Evolutionary conservation across 306 rosid species (phyloP), one percentile per base, ranked within the genome.

Genomic region (Sophora flavescens): DNA sequence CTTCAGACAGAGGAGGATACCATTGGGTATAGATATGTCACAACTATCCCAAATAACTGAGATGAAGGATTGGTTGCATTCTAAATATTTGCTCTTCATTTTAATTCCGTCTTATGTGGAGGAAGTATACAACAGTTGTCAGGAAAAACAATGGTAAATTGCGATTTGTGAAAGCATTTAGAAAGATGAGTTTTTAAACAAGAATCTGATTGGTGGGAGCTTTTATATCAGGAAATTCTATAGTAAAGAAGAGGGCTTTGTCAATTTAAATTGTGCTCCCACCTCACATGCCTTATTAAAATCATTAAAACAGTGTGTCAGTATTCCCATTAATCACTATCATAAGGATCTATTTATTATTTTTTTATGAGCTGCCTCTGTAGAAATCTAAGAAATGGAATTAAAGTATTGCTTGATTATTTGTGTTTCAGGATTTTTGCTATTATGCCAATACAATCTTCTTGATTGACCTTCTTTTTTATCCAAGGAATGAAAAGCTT

Each of bases 401-500:
- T 48, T 36, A 45, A 80, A 73, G 60, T 30, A 72, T 83, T 56
- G 80, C 84, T 28, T 67, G 75, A 63, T 64, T 74, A 56, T 69
- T 79, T 32, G 2, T 83, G 68, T 77, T 71, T 67, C 88, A 95
- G 98, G 97, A 95, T 42, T 95, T 95, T 67, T 95, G 97, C 87
- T 95, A 95, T 60, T 95, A 95, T 50, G 98, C 98, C 56, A 95
- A 95, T 80, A 90, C 96, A 38, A 95, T 95, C 67, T 95, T 95
- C 87, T 71, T 95, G 89, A 62, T 90, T 57, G 86, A 86, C 82
- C 98, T 92, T 62, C 93, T 92, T 45, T 84, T 89, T 44, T 86
- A 87, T 87, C 92, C 91, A 17, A 86, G 57, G 83, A 83, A 95
- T 9, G 98, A 92, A 82, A 95, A 92, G 89, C 88, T 95, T 73